Evolutionary conservation across 805 yeast species (phyloP), one percentile per base, ranked within the genome.

Genomic region (Clavispora santaluciae): DNA sequence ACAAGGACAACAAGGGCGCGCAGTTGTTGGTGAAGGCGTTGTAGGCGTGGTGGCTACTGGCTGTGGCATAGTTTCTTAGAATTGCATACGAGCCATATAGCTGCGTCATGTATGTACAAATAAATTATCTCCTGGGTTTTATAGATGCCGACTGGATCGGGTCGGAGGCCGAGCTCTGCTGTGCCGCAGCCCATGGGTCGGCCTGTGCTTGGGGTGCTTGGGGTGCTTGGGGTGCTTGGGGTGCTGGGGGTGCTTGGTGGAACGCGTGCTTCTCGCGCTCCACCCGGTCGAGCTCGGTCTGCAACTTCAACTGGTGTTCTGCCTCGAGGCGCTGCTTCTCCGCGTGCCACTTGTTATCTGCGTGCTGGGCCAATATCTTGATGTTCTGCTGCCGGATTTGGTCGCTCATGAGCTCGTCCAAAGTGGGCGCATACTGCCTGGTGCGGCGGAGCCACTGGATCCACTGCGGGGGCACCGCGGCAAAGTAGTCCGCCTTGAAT

Each of bases 361-460:
- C 76, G 33, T 70, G 70, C 37, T 60, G 59, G 3, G 79, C 78
- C 48, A 78, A 61, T 8, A 69, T 49, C 54, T 77, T 75, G 47
- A 86, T 66, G 12, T 65, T 66, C 30, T 66, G 67, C 37, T 78
- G 77, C 26, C 95, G 68, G 22, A 64, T 53, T 50, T 77, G 68
- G 50, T 86, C 95, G 2, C 62, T 64, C 1, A 72, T 48, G 29
- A 86, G 70, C 45, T 86, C 95, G 28, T 72, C 66, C 16, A 86
- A 51, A 0, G 80, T 68, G 0, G 95, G 95, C 6, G 81, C 71
- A 2, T 61, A 55, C 1, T 66, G 60, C 37, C 93, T 68, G 2
- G 86, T 79, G 50, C 76, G 68, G 39, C 91, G 61, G 16, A 87
- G 70, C 95, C 95, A 86, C 56, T 83, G 90, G 28, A 76, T 66